These are phyloP conservation scores for Irpex sp. DNA, from an alignment of 1,284 basidiomycete genomes.

Conservation along the genomic window DNA sequence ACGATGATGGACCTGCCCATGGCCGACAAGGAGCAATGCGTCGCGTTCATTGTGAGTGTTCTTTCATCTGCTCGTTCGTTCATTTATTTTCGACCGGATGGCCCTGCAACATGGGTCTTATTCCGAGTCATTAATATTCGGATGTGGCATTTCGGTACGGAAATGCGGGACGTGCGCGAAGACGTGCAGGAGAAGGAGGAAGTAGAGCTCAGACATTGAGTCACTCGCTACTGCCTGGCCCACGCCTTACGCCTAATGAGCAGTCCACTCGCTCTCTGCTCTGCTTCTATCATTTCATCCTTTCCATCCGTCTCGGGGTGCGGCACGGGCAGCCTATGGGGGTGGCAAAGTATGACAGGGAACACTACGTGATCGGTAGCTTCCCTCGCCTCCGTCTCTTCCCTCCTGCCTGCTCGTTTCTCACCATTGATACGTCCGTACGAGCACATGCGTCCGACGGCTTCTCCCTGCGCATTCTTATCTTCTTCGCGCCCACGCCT, in stretches of 20 bases:
- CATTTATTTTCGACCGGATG: too few relatives aligned
- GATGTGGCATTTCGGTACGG: background rate
- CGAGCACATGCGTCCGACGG: background rate
- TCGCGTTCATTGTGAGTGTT: slow-evolving; percentile 71
- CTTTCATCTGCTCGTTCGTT: background rate
- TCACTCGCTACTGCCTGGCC: too few relatives aligned
- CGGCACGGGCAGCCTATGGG: too few relatives aligned
- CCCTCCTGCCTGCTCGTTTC: background rate
- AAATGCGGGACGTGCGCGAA: background rate
- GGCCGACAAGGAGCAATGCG: slow-evolving; percentile 82
- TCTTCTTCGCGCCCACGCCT: background rate
- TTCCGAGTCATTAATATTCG: too few relatives aligned
- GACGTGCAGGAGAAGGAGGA: background rate
- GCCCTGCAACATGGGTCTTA: too few relatives aligned
- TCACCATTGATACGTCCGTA: background rate
- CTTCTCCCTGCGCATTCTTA: background rate
- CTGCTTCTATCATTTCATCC: too few relatives aligned
- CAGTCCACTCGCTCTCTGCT: too few relatives aligned
- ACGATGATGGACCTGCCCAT: slow-evolving; percentile 66
- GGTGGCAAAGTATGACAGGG: too few relatives aligned
- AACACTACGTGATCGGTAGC: background rate
- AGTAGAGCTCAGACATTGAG: background rate
- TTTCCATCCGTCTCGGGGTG: too few relatives aligned
- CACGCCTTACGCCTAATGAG: too few relatives aligned
- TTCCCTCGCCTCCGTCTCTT: background rate